Evolutionary conservation across 805 yeast genomes (phyloP).

Genomic region (Saturnispora serradocipensis): DNA sequence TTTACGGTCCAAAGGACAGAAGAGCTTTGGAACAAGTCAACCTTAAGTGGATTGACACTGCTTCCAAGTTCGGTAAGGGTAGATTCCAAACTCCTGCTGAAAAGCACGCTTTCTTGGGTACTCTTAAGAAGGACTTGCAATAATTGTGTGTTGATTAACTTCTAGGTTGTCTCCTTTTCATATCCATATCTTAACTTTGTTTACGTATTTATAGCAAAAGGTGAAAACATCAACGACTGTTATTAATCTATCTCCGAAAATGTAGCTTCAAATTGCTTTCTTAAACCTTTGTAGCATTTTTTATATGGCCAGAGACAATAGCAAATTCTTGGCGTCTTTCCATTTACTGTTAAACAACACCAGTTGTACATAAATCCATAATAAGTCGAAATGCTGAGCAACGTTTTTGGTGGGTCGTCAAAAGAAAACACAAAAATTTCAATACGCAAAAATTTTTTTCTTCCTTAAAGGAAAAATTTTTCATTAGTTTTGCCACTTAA

Average conservation of each 20-base stretch:
- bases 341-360: too few species aligned
- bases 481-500: neutral
- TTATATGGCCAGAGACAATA: too few species aligned
- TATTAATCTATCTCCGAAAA: neutral
- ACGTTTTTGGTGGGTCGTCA: neutral
- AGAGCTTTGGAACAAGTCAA: constrained; percentile 91
- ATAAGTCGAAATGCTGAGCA: neutral
- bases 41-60: constrained; percentile 99
- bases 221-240: neutral
- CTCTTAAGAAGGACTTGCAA: constrained; percentile 92
- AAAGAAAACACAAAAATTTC: neutral
- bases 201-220: neutral
- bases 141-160: constrained; percentile 8
- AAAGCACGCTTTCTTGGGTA: constrained; percentile 99
- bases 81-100: constrained; percentile 99
- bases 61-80: constrained; percentile 99
- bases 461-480: neutral
- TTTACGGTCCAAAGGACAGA: constrained; percentile 96
- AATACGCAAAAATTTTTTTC: neutral
- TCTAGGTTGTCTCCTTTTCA: neutral
- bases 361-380: neutral
- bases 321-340: too few species aligned
- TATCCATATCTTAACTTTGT: neutral
- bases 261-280: too few species aligned
- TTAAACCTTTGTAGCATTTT: too few species aligned